A percentile compares a stretch with the other conserved stretches of the same genome.
Evolutionary conservation across 2,329 filamentous ascomycete species (phyloP).

Genomic region (Penicillium sp.): DNA sequence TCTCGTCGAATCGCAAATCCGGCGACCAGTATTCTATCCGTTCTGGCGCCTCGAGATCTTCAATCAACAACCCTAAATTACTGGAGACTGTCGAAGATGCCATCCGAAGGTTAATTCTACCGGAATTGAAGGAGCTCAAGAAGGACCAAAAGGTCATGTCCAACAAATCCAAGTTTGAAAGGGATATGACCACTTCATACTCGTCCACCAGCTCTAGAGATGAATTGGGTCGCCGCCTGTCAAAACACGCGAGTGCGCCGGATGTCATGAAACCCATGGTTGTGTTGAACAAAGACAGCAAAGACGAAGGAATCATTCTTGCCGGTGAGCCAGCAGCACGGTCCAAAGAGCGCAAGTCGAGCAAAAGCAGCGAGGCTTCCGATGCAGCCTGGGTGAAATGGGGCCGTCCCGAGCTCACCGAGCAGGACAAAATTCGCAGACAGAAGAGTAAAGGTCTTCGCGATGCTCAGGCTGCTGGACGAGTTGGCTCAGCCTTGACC

Average conservation of each 20-base stretch:
- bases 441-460: conserved; percentile 56
- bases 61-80: conserved; percentile 87
- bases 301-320: conserved; percentile 58
- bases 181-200: conserved; percentile 61
- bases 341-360: conserved; percentile 53
- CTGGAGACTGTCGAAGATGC: conserved; percentile 91
- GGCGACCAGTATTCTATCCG: conserved; percentile 59
- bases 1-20: conserved; percentile 54
- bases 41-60: conserved; percentile 63
- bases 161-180: conserved; percentile 67
- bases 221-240: conserved; percentile 53
- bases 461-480: conserved; percentile 55
- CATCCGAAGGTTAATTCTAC: conserved; percentile 82
- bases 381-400: conserved; percentile 47
- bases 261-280: conserved; percentile 63
- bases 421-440: conserved; percentile 53
- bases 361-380: conserved; percentile 51
- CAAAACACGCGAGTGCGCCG: conserved; percentile 61
- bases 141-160: conserved; percentile 79
- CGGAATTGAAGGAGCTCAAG: conserved; percentile 87
- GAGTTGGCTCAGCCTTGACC: conserved; percentile 58
- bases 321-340: conserved; percentile 53
- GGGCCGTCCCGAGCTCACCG: conserved; percentile 47
- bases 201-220: conserved; percentile 59
- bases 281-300: conserved; percentile 57